phyloP scores from a whole-genome alignment of 495 filamentous ascomycete species.

The Neurospora africana region DNA sequence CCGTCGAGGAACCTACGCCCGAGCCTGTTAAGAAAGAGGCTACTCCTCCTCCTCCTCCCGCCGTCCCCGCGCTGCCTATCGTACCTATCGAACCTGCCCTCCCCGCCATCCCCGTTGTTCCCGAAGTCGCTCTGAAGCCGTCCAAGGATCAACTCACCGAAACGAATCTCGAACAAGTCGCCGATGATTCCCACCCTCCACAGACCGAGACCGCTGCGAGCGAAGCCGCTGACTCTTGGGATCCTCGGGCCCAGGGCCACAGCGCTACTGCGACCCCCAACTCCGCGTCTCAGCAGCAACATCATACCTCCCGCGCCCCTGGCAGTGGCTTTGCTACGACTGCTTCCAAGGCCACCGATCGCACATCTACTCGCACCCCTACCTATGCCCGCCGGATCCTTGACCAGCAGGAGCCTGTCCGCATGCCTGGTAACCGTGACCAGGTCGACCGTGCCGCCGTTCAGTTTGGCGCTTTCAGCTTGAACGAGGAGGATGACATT shows the following conservation, averaged over 20 bases:
- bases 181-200: constrained; percentile 63
- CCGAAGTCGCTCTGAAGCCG: constrained; percentile 47
- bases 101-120: constrained; percentile 28
- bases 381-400: constrained; percentile 73
- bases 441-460: constrained; percentile 80
- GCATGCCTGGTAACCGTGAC: constrained; percentile 97
- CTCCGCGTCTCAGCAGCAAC: constrained; percentile 45
- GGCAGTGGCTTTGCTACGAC: constrained; percentile 60
- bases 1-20: constrained; percentile 22
- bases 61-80: constrained; percentile 2
- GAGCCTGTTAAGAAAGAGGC: constrained; percentile 18
- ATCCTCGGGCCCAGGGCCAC: constrained; percentile 45
- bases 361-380: constrained; percentile 48
- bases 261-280: constrained; percentile 44
- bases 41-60: constrained; percentile 8
- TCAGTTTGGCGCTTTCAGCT: constrained; percentile 91
- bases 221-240: constrained; percentile 74
- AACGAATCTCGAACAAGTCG: constrained; percentile 80
- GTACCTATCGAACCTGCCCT: constrained; percentile 12
- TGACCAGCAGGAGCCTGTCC: constrained; percentile 92
- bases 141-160: constrained; percentile 82
- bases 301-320: constrained; percentile 44
- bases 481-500: constrained; percentile 68
- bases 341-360: constrained; percentile 64
- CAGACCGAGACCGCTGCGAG: constrained; percentile 80